Percentiles rank a stretch among this genome's conserved stretches.
Conservation (phyloP, 2,329 filamentous ascomycete genomes). For the Clarireedia sp. region DNA sequence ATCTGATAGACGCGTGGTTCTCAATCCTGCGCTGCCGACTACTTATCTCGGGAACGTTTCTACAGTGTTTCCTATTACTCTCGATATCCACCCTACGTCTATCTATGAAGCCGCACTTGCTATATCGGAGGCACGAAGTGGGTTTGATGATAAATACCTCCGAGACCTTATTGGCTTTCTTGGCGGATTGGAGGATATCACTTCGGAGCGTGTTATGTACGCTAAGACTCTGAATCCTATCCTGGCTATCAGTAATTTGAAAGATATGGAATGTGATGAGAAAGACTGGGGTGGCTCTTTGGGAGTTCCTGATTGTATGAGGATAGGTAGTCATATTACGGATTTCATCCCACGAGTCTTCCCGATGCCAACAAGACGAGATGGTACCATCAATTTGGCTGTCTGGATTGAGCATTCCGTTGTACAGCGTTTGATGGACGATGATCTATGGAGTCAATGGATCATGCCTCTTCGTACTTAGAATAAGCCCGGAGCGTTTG, state of each 20-base stretch:
- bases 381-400: not conserved
- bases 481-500: rapidly evolving
- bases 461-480: not conserved
- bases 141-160: not conserved
- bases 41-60: not conserved
- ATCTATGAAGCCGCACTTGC: not conserved
- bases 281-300: slow-evolving; percentile 1
- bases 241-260: slow-evolving; percentile 1
- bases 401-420: slow-evolving; percentile 1
- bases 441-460: slow-evolving; percentile 1
- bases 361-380: not conserved
- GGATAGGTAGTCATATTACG: not conserved
- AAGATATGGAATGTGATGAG: not conserved
- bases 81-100: not conserved
- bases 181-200: not conserved
- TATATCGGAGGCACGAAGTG: not conserved
- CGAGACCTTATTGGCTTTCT: not conserved
- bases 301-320: not conserved
- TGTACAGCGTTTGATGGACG: not conserved
- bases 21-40: not conserved
- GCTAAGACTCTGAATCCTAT: not conserved
- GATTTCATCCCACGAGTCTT: not conserved
- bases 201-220: not conserved
- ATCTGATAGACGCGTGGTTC: not conserved
- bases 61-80: not conserved